Percentiles rank a stretch among this genome's conserved stretches.
Conservation (phyloP, 345 rosid genomes). For the Eucalyptus brandiana region DNA sequence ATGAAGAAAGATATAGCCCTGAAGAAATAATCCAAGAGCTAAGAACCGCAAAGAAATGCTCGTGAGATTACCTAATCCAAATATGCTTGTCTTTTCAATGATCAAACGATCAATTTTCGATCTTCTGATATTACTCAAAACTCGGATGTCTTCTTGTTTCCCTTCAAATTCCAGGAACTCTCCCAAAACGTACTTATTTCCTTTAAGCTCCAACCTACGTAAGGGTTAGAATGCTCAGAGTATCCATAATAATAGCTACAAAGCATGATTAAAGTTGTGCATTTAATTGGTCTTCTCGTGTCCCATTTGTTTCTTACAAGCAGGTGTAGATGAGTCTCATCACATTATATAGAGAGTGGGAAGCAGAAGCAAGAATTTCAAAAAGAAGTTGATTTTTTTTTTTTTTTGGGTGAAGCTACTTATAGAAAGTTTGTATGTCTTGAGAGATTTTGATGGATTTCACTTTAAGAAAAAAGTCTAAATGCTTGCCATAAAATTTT, state of each 20-base stretch:
- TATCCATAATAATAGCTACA: neutral
- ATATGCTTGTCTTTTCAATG: conserved; percentile 69
- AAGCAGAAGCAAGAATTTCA: neutral
- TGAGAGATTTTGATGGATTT: neutral
- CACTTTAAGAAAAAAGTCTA: neutral
- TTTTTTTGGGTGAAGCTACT: neutral
- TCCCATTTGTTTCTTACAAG: neutral
- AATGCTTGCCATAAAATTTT: neutral
- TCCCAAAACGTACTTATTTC: conserved; percentile 59
- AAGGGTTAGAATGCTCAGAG: neutral
- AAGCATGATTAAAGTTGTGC: neutral
- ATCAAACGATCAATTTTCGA: conserved; percentile 55
- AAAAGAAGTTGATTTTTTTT: neutral
- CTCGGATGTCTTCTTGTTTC: conserved; percentile 52
- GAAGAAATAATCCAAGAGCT: neutral
- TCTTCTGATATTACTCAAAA: conserved; percentile 58
- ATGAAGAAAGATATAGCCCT: neutral
- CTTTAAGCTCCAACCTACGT: conserved; percentile 75
- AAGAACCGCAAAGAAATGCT: neutral
- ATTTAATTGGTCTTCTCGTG: neutral
- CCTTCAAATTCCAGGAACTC: conserved; percentile 82
- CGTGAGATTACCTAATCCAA: conserved; percentile 61
- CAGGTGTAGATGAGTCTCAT: neutral
- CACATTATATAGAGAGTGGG: neutral
- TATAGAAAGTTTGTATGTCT: neutral